These are phyloP conservation scores for Monosporascus sp. DNA, from an alignment of 2,329 filamentous ascomycete genomes.

Conservation along the genomic window DNA sequence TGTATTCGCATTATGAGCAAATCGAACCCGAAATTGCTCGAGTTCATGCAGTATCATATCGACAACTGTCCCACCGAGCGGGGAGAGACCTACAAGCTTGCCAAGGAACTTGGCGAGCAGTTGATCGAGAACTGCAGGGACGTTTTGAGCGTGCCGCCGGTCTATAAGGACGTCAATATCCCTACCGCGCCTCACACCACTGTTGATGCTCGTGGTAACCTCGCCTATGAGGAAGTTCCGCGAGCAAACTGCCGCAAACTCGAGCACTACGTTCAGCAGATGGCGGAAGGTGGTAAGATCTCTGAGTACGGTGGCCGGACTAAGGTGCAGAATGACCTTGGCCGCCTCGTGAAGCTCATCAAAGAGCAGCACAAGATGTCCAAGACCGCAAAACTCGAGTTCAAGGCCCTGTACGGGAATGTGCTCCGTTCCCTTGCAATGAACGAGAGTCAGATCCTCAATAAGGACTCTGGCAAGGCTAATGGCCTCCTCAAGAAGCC, in stretches of 20 bases:
- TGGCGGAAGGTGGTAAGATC: constrained; percentile 97
- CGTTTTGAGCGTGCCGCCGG: constrained; percentile 73
- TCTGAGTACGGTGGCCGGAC: constrained; percentile 97
- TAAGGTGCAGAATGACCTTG: constrained; percentile 94
- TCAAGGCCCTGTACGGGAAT: constrained; percentile 91
- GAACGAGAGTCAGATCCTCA: constrained; percentile 97
- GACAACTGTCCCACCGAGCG: constrained; percentile 96
- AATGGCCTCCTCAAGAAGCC: constrained; percentile 45
- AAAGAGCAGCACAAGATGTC: constrained; percentile 97
- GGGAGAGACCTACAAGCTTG: constrained; percentile 96
- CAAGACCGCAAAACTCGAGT: constrained; percentile 92
- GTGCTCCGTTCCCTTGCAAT: constrained; percentile 91
- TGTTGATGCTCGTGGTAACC: constrained; percentile 87
- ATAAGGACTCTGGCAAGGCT: constrained; percentile 71
- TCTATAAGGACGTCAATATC: constrained; percentile 92
- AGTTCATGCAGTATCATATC: constrained; percentile 99
- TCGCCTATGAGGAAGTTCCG: constrained; percentile 85
- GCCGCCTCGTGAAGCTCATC: constrained; percentile 96
- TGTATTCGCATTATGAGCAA: constrained; percentile 99
- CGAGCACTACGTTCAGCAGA: constrained; percentile 96
- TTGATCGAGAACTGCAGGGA: constrained; percentile 98
- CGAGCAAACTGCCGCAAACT: constrained; percentile 89
- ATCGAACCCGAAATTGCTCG: constrained; percentile 88
- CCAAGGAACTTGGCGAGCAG: constrained; percentile 86
- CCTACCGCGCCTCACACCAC: constrained; percentile 89